Evolutionary conservation across 176 grass and related monocot species (phyloP).

Genomic region (Bromus sterilis): DNA sequence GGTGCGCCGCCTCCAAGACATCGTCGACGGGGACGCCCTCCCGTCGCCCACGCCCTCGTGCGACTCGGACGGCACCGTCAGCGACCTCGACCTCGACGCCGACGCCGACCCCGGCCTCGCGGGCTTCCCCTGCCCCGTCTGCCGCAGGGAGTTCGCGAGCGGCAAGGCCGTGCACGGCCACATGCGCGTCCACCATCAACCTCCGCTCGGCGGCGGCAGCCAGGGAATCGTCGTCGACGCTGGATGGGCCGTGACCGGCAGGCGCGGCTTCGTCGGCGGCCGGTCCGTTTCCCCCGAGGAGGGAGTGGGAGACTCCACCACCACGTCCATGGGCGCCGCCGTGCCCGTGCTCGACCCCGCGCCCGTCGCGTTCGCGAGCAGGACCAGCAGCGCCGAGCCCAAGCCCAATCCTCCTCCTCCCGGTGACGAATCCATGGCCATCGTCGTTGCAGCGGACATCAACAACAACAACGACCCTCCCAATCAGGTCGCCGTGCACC

Average conservation of each 20-base stretch:
- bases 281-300: neutral
- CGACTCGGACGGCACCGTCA: neutral
- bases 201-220: neutral
- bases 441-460: neutral
- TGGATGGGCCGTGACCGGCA: constrained; percentile 18
- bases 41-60: neutral
- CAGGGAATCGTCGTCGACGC: neutral
- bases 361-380: neutral
- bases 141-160: neutral
- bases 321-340: neutral
- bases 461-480: no score
- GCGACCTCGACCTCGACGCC: constrained; percentile 4
- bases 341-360: neutral
- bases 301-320: neutral
- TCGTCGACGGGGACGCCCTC: neutral
- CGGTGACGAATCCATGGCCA: neutral
- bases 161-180: constrained; percentile 14
- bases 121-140: neutral
- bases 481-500: neutral
- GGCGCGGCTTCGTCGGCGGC: neutral
- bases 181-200: constrained; percentile 22
- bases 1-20: neutral
- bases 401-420: neutral
- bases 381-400: neutral
- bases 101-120: no score